phyloP scores from a whole-genome alignment of 768 basidiomycete species.

The Leucocoprinus leucothites region DNA sequence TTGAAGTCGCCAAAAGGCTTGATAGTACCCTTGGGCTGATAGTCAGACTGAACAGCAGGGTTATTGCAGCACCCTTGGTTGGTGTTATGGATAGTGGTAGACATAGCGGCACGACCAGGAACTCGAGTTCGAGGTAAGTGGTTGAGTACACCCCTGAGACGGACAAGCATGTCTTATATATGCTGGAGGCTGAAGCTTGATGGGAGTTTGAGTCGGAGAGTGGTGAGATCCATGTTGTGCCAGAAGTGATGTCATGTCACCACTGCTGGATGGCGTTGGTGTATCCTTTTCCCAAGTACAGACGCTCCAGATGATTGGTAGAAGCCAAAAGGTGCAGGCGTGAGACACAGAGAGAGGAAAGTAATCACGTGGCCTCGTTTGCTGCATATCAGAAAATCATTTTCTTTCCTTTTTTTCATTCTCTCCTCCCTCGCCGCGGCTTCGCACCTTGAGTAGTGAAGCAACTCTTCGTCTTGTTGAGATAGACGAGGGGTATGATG shows the following conservation, averaged over 20 bases:
- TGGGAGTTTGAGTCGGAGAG: neutral
- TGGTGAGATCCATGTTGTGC: neutral
- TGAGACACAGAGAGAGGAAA: constrained; percentile 1
- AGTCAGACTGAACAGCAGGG: constrained; percentile 50
- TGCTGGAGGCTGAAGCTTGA: neutral
- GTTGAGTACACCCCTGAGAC: constrained; percentile 35
- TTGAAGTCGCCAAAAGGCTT: constrained; percentile 47
- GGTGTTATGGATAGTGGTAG: constrained; percentile 35
- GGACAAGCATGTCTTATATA: constrained; percentile 22
- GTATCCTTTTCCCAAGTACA: too few species aligned
- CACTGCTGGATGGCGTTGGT: neutral
- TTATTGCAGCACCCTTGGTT: constrained; percentile 51
- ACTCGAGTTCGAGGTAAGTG: constrained; percentile 27
- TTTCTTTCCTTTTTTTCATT: neutral
- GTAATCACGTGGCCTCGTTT: neutral
- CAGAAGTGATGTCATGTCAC: constrained; percentile 9
- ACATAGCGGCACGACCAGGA: constrained; percentile 26
- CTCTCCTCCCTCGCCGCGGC: constrained; percentile 6
- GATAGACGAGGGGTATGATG: constrained; percentile 51
- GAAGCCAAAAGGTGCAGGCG: neutral
- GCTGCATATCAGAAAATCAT: neutral
- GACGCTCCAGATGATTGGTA: too few species aligned
- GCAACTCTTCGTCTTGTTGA: constrained; percentile 52
- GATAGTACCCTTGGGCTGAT: constrained; percentile 47
- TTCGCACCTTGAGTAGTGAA: constrained; percentile 15